Percentiles rank a stretch among this genome's conserved stretches.
These are phyloP conservation scores for Hyphopichia buzzinii DNA, from an alignment of 1,139 yeast species.

Conservation along the genomic window DNA sequence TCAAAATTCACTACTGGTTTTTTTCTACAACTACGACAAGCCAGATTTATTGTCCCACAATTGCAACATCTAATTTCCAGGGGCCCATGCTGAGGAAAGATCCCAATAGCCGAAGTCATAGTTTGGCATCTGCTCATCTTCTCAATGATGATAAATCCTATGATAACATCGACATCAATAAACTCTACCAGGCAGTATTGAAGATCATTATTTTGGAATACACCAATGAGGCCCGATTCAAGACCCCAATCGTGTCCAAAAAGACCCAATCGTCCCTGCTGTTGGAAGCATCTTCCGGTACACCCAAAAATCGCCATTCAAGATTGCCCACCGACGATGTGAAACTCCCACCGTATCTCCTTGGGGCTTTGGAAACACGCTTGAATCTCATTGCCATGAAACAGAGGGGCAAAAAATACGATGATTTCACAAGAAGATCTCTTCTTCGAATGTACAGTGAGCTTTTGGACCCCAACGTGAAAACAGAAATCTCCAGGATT, in stretches of 20 bases:
- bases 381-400: constrained; percentile 56
- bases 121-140: constrained; percentile 24
- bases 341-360: constrained; percentile 46
- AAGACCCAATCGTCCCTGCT: not conserved
- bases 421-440: constrained; percentile 40
- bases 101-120: constrained; percentile 13
- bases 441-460: constrained; percentile 64
- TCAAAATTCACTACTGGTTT: no score
- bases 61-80: no score
- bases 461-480: constrained; percentile 48
- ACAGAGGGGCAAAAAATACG: constrained; percentile 36
- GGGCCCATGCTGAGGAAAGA: constrained; percentile 5
- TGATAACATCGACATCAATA: constrained; percentile 24
- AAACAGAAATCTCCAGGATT: constrained; percentile 37
- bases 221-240: constrained; percentile 57
- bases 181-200: constrained; percentile 41
- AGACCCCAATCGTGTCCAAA: constrained; percentile 28
- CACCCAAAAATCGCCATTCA: constrained; percentile 6
- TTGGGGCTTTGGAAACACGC: constrained; percentile 45
- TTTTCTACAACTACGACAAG: no score
- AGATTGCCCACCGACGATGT: constrained; percentile 14
- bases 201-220: constrained; percentile 55
- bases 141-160: constrained; percentile 20
- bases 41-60: no score
- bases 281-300: not conserved